phyloP scores from a whole-genome alignment of 148 eudicot species.

The Salicornia ramosissima region DNA sequence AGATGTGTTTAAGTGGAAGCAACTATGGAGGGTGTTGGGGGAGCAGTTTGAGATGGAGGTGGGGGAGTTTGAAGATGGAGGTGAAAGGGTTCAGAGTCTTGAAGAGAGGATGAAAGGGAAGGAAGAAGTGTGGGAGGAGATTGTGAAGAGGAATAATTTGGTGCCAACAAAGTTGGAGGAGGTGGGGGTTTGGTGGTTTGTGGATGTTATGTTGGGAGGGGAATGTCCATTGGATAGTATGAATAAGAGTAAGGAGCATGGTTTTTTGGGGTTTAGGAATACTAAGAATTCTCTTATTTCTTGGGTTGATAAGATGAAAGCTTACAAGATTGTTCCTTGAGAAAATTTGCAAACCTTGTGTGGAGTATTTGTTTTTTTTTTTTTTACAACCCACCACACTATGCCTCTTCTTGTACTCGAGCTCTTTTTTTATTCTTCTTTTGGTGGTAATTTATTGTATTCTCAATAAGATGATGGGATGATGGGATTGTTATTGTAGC shows the following conservation, averaged over 20 bases:
- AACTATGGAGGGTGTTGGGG: conserved; percentile 36
- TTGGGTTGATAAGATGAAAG: conserved; percentile 47
- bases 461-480: conserved; percentile 2
- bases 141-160: conserved; percentile 33
- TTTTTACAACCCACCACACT: too few relatives aligned
- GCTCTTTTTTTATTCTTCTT: neutral
- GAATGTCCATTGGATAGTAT: conserved; percentile 32
- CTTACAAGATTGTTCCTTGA: conserved; percentile 26
- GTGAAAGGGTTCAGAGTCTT: conserved; percentile 20
- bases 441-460: conserved; percentile 2
- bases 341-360: too few relatives aligned
- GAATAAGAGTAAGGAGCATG: conserved; percentile 56
- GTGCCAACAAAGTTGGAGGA: conserved; percentile 33
- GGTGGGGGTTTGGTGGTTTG: conserved; percentile 38
- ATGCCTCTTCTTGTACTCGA: neutral
- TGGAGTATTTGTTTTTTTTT: too few relatives aligned
- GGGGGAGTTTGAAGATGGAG: conserved; percentile 27
- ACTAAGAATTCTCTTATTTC: conserved; percentile 38
- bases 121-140: conserved; percentile 40
- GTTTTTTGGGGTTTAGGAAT: conserved; percentile 48
- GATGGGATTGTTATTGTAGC: too few relatives aligned
- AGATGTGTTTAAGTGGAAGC: conserved; percentile 50
- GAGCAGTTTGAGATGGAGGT: conserved; percentile 42
- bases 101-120: conserved; percentile 37
- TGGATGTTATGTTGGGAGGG: conserved; percentile 16